Base-by-base conservation (phyloP, 352 stramenopile species). In the Phytophthora palmivora region DNA sequence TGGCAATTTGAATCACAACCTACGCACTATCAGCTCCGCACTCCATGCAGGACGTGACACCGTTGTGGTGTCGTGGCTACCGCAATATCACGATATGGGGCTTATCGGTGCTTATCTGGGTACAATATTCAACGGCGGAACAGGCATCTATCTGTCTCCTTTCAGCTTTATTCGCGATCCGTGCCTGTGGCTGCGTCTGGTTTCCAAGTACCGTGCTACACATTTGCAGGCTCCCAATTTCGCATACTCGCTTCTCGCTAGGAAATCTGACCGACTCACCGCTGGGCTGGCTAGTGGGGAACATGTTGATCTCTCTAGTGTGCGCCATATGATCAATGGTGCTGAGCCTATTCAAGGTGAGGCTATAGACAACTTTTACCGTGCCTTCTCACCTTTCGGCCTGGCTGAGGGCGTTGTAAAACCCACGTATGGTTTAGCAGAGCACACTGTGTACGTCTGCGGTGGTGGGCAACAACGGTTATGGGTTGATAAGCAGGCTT, bases 81-180 rank as follows among this genome's bases (percentile, higher is more conserved):
- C 98, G 6, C 97, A 99, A 79, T 99, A 99, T 76, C 98, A 99
- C 73, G 98, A 99, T 76, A 99, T 99, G 98, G 98, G 98, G 6
- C 89, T 99, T 18, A 99, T 99, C 61, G 98, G 97, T 46, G 96
- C 91, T 28, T 93, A 91, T 63, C 64, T 95, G 10, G 84, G 84
- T n/a, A 84, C 63, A 6, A 84, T 93, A 28, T 94, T 94, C 48
- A 92, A 91, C 39, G 85, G 85, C 11, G 98, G 95, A 45, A 92
- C 70, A 7, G 97, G 97, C 6, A 96, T 98, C 38, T 99, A 99
- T 78, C 89, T 99, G 72, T 99, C 96, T 30, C 98, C 98, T 0
- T 89, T 99, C 45, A 94, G 88, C 48, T 99, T 99, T 65, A 93
- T 99, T 44, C 88, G 97, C 47, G 83, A 98, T 37, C 98, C 98